phyloP scores from a whole-genome alignment of 768 basidiomycete species.

The Strobilomyces confusus region DNA sequence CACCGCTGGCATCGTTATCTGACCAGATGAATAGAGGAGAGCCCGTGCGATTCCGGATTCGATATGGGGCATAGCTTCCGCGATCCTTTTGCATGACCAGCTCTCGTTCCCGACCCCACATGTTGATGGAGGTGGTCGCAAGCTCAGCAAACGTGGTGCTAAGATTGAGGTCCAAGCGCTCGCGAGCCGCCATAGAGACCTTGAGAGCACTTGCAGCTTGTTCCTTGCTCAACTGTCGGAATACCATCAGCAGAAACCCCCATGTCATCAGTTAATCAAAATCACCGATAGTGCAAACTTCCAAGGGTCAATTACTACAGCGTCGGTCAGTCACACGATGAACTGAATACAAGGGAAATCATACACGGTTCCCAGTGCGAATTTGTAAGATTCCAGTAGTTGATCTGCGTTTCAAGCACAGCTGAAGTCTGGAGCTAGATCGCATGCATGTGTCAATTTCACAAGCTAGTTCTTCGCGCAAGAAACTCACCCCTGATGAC shows the following conservation, averaged over 20 bases:
- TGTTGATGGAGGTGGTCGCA: conserved; percentile 64
- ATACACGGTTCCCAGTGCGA: conserved; percentile 96
- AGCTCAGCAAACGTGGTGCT: conserved; percentile 89
- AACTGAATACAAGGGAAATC: conserved; percentile 23
- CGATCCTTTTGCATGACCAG: conserved; percentile 70
- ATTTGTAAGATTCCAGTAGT: conserved; percentile 95
- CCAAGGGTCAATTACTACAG: conserved; percentile 92
- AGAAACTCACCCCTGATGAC: conserved; percentile 73
- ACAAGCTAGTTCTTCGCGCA: background rate
- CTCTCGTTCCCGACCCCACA: conserved; percentile 74
- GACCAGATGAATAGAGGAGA: conserved; percentile 83
- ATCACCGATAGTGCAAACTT: conserved; percentile 70
- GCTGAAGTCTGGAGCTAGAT: conserved; percentile 78
- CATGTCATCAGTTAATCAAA: background rate
- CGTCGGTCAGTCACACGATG: conserved; percentile 9
- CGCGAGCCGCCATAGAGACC: conserved; percentile 64
- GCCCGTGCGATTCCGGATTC: conserved; percentile 88
- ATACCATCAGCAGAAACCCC: conserved; percentile 11
- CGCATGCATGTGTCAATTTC: background rate
- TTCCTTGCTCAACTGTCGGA: conserved; percentile 53
- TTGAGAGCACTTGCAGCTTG: conserved; percentile 47
- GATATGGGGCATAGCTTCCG: conserved; percentile 91
- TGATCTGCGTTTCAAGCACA: conserved; percentile 76
- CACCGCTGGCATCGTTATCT: conserved; percentile 57
- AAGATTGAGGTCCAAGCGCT: conserved; percentile 86